Base-by-base conservation (phyloP, 2,329 filamentous ascomycete species). In the Capronia americana region DNA sequence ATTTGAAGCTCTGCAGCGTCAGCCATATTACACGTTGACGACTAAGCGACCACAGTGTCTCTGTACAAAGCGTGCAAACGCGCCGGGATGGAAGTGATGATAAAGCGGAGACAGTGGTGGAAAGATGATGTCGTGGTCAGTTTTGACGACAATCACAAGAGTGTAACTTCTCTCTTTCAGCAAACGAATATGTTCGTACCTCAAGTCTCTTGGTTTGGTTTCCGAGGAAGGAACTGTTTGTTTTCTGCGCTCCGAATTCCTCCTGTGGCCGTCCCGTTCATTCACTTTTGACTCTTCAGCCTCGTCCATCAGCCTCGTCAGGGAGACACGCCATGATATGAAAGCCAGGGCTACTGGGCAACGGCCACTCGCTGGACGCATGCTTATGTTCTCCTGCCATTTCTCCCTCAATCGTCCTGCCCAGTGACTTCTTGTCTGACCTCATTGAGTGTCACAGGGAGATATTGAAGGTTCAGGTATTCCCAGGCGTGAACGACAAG, bases 271-370 rank as follows among this genome's bases (percentile, higher is more conserved):
- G 7, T 28, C 14, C 14, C 14, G 20, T 51, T 11, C 48, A 26
- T 51, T 51, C 48, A 51, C 48, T 26, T 51, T 23, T 23, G 10
- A 11, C 23, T 26, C 20, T 26, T 51, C 48, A 51, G 48, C 48
- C 48, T 51, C 46, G 46, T 50, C 46, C n/a, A 3, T 50, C 48
- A 51, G 48, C 48, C 48, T 51, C 48, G 48, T 14, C 48, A 23
- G 20, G n/a, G n/a, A 14, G 48, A 3, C 48, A n/a, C 17, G 38
- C 48, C 11, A 17, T 51, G 48, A 51, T 4, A 26, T 17, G 14
- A 4, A 26, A 17, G 48, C 12, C 48, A 51, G 24, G 14, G 6
- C 38, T 0, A 14, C 17, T 44, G 38, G 8, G 38, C 38, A 44
- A 44, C 20, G 17, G 38, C 17, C 38, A 7, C 7, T 44, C 38